Evolutionary conservation across 2,329 filamentous ascomycete genomes (phyloP).

Genomic region (Cladophialophora yegresii): DNA sequence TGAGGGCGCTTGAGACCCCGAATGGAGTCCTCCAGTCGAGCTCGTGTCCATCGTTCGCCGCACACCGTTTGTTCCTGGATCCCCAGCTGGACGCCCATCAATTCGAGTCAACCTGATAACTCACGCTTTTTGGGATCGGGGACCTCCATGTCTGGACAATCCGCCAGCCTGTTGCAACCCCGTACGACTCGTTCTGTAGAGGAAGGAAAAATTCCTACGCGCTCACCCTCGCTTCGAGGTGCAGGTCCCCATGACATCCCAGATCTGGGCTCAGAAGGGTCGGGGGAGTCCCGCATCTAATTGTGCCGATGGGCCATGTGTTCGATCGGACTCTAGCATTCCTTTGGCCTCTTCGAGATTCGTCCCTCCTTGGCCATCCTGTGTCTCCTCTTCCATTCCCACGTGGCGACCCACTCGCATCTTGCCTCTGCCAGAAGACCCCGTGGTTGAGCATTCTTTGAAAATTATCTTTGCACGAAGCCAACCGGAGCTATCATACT

Average conservation of each 20-base stretch:
- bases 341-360: constrained; percentile 4
- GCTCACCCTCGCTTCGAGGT: background rate
- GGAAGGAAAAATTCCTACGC: background rate
- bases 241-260: background rate
- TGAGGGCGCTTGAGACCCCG: background rate
- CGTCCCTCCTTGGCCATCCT: background rate
- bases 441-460: background rate
- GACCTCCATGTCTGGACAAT: background rate
- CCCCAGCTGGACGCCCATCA: background rate
- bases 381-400: constrained; percentile 1
- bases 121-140: background rate
- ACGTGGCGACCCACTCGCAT: background rate
- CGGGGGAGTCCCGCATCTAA: background rate
- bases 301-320: background rate
- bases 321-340: background rate
- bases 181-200: background rate
- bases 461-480: background rate
- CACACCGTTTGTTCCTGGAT: background rate
- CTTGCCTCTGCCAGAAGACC: background rate
- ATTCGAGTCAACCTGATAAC: background rate
- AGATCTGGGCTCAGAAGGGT: background rate
- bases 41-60: background rate
- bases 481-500: background rate
- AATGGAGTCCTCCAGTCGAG: background rate
- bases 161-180: background rate